These are phyloP conservation scores for Anthoceros angustus DNA, from an alignment of 225 moss, liverwort and hornwort genomes.

Conservation along the genomic window DNA sequence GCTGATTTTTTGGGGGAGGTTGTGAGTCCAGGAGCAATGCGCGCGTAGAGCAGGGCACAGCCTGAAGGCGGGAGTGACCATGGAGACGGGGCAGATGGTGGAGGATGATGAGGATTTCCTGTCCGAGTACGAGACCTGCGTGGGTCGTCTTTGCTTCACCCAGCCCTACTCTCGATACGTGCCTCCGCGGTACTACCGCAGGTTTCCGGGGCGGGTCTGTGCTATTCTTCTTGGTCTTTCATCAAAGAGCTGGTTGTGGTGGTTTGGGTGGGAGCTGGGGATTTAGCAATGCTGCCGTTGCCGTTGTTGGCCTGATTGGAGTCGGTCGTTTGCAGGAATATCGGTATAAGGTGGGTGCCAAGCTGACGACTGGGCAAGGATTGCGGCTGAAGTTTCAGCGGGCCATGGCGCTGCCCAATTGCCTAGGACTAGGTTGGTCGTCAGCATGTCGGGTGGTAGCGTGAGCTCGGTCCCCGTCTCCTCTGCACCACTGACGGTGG, in stretches of 20 bases:
- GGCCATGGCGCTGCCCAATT: conserved; percentile 50
- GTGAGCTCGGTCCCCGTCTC: conserved; percentile 9
- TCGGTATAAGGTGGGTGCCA: conserved; percentile 72
- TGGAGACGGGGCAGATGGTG: conserved; percentile 9
- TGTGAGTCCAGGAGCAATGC: too few relatives aligned
- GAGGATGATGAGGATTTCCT: conserved; percentile 12
- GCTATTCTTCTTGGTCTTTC: neutral
- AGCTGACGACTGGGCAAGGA: conserved; percentile 35
- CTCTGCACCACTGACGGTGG: neutral
- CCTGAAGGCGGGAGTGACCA: neutral
- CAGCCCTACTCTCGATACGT: conserved; percentile 41
- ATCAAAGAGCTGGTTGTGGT: neutral
- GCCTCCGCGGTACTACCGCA: conserved; percentile 43
- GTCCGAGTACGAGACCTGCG: conserved; percentile 33
- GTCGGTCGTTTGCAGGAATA: conserved; percentile 39
- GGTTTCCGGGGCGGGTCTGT: conserved; percentile 15
- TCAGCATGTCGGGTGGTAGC: neutral
- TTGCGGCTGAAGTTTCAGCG: conserved; percentile 60
- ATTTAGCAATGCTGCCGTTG: neutral
- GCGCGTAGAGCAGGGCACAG: neutral
- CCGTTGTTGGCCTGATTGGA: neutral
- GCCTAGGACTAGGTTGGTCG: conserved; percentile 57
- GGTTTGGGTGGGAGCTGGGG: neutral
- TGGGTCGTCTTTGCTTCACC: conserved; percentile 35
- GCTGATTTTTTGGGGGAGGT: too few relatives aligned